Evolutionary conservation across 1,284 basidiomycete genomes (phyloP).

Genomic region (Chondrostereum purpureum): DNA sequence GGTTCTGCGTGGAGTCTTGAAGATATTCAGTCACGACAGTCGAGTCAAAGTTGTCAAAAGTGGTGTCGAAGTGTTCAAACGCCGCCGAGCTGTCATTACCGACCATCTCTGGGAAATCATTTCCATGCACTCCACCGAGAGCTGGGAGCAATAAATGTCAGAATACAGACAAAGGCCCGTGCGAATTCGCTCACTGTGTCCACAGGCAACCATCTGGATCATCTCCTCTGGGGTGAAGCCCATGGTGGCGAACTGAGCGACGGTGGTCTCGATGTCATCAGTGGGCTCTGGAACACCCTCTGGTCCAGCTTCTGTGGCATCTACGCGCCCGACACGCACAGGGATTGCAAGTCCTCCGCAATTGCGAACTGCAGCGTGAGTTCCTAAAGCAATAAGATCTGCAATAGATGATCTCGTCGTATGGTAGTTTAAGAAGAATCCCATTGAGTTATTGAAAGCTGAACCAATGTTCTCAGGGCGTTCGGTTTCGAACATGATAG

Average conservation of each 20-base stretch:
- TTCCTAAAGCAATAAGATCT: constrained; percentile 20
- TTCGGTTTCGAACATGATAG: constrained; percentile 20
- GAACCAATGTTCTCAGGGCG: constrained; percentile 20
- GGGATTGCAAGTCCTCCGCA: constrained; percentile 19
- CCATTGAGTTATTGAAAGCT: constrained; percentile 19
- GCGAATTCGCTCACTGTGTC: constrained; percentile 20
- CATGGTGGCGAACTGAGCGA: constrained; percentile 16
- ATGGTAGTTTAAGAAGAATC: no score
- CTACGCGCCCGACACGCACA: constrained; percentile 20
- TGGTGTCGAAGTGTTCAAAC: constrained; percentile 15
- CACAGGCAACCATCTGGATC: constrained; percentile 22
- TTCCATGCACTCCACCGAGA: constrained; percentile 14
- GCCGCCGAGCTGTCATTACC: constrained; percentile 15
- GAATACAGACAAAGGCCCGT: constrained; percentile 5
- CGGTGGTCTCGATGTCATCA: constrained; percentile 14
- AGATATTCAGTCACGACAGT: constrained; percentile 14
- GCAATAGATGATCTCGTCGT: constrained; percentile 17
- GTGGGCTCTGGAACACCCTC: constrained; percentile 23
- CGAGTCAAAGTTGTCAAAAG: constrained; percentile 13
- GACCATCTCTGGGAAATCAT: constrained; percentile 13
- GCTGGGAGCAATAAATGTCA: no score
- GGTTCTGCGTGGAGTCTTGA: constrained; percentile 8
- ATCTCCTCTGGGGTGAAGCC: constrained; percentile 20
- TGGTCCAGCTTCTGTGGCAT: constrained; percentile 17
- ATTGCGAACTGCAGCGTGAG: constrained; percentile 16